A percentile compares a stretch with the other conserved stretches of the same genome.
Conservation (phyloP, 139 green algal species). For the Chlamydomonas applanata region DNA sequence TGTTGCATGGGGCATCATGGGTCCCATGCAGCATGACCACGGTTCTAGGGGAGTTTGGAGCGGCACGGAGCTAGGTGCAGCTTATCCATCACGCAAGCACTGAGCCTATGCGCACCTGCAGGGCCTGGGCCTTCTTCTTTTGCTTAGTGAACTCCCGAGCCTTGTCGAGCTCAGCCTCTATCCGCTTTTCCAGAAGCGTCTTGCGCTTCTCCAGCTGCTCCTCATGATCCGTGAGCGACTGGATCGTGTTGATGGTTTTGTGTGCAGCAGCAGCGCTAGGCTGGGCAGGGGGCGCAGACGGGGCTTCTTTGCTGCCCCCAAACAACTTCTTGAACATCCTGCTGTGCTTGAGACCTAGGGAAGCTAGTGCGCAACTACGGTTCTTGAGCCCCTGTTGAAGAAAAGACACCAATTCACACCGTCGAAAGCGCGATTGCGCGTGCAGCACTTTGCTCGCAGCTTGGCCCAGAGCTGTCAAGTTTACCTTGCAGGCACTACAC, state of each 20-base stretch:
- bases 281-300: constrained; percentile 10
- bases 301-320: constrained; percentile 19
- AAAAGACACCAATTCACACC: too few relatives aligned
- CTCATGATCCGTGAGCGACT: constrained; percentile 70
- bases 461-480: too few relatives aligned
- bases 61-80: background rate
- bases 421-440: too few relatives aligned
- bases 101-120: constrained; percentile 8
- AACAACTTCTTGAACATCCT: constrained; percentile 51
- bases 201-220: constrained; percentile 91
- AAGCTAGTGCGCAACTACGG: too few relatives aligned
- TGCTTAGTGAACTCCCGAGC: constrained; percentile 74
- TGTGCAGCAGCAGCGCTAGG: constrained; percentile 23
- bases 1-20: too few relatives aligned
- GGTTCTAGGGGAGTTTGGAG: background rate
- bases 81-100: background rate
- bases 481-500: too few relatives aligned
- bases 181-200: constrained; percentile 82
- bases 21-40: background rate
- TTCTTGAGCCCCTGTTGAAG: too few relatives aligned
- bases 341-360: too few relatives aligned
- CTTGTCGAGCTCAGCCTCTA: constrained; percentile 78
- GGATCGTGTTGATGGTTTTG: constrained; percentile 45
- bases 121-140: constrained; percentile 81
- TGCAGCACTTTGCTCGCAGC: too few relatives aligned